Evolutionary conservation across 2,329 filamentous ascomycete genomes (phyloP), one percentile per base, ranked within the genome.

Genomic region (Pseudocercospora ulei): DNA sequence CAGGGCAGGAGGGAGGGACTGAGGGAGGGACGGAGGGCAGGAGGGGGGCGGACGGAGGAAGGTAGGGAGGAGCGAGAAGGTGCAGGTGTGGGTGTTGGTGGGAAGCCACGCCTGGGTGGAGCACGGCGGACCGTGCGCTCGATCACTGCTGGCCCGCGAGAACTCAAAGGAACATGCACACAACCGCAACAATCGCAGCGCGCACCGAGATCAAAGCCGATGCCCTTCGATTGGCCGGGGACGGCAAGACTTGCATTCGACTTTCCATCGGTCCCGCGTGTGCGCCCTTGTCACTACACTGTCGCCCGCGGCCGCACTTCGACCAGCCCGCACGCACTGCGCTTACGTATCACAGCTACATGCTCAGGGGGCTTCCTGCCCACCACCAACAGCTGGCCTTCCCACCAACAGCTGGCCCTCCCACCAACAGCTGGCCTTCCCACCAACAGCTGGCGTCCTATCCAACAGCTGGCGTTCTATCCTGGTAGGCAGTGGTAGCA

Each of bases 291-390:
- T n/a, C n/a, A n/a, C n/a, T n/a, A n/a, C n/a, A n/a, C 5, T 14
- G 11, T 5, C 14, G 14, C n/a, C 27, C 27, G 16, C 27, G 13
- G 27, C 27, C 11, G 25, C 25, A n/a, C 25, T 14, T 13, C 25
- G 16, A 27, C 12, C 9, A 17, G 28, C 19, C 28, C 28, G 28
- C 27, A 30, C 27, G 28, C 27, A 30, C 27, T 9, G 27, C 14
- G 18, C 8, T 30, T 8, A 12, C 13, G 11, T n/a, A 7, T 19
- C 9, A 9, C 30, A 13, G 16, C 5, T 26, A 11, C 28, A 31
- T 7, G 29, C 29, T 20, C 29, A 33, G 29, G 29, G 18, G 30
- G 18, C 29, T n/a, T n/a, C n/a, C n/a, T n/a, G n/a, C n/a, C n/a
- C n/a, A n/a, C 3, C 9, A 23, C 30, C 30, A 33, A 33, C 30